Evolutionary conservation across 768 basidiomycete genomes (phyloP), one percentile per base, ranked within the genome.

Genomic region (Boletus barrowsii): DNA sequence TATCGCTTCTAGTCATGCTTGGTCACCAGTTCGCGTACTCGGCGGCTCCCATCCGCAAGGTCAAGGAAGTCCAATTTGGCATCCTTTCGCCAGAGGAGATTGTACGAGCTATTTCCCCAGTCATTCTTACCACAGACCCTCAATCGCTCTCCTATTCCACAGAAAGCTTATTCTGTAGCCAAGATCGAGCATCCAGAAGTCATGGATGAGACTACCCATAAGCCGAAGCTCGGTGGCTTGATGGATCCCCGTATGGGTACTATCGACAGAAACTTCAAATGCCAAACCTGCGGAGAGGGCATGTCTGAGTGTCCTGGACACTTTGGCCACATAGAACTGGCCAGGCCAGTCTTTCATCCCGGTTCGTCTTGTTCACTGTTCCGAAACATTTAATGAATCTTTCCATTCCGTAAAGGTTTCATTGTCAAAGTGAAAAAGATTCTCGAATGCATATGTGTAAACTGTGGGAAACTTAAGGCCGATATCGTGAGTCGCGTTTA

Each of bases 351-450:
- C 33, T 98, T 94, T 68, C 96, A 98, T 72, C 89, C 93, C 72
- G 93, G 93, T 92, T 72, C 58, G 86, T 80, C 24, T 10, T 24
- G 9, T 51, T 7, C 41, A 6, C 20, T 45, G 10, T 54, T 49
- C n/a, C 13, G 41, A 39, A 50, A 18, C 37, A 4, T 18, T 6
- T 11, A 4, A 10, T 22, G 5, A 1, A 46, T 35, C 10, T 39
- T 33, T 13, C 35, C 24, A 14, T 14, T 22, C 24, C 33, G 15
- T 15, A 14, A 65, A 88, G 94, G 97, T 49, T 99, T 99, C 76
- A 87, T 98, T 66, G 81, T 91, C 72, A 98, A 98, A 84, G 94
- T 98, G 73, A 99, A 99, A 81, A 98, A 99, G 81, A 97, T 99
- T 69, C 75, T 98, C 77, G 97, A 99, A 80, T 90, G 88, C 75